Base-by-base conservation (phyloP, 2,329 filamentous ascomycete genomes). In the Arthrobotrys musiformis region DNA sequence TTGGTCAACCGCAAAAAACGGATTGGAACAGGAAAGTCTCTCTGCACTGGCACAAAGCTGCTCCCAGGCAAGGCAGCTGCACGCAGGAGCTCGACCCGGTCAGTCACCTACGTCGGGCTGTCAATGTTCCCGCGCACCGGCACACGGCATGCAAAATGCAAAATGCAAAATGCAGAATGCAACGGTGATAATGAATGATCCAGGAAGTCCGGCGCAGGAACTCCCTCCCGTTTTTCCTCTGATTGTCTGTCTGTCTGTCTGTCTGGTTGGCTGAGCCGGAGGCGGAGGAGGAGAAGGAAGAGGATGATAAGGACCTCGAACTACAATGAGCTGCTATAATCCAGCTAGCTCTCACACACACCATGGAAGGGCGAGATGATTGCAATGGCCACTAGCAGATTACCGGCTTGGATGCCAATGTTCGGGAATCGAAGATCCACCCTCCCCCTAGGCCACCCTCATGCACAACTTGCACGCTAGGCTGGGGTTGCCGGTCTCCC, bases 381-480 rank as follows among this genome's bases (percentile, higher is more conserved):
- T 35, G 52, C 30, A 58, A 40, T 40, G 30, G 17, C 30, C 33
- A 13, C 54, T 58, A 58, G 54, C 33, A 58, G 54, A 28, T 26
- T 58, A 40, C 33, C 24, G 35, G 63, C 50, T 35, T 60, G 64
- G 13, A 72, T 33, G 68, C 58, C 68, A 72, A 64, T 72, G 58
- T 42, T 72, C 68, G 58, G 58, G 68, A 64, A 72, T 64, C 68
- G 60, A 72, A 46, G 58, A 56, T 58, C 68, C 40, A 46, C 40
- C 26, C 37, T 26, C 22, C 35, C 52, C 48, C 68, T 24, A 44
- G 68, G 35, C 44, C 37, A 40, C 13, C n/a, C 46, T 26, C 35
- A 62, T 33, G 26, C 48, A 42, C 46, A 50, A 26, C 44, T 50
- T 13, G 35, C 50, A 60, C 50, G 35, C 58, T 72, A 72, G 58